Evolutionary conservation across 1,139 yeast species (phyloP), one percentile per base, ranked within the genome.

Genomic region (Hemisphaericaspora xylofermentans): DNA sequence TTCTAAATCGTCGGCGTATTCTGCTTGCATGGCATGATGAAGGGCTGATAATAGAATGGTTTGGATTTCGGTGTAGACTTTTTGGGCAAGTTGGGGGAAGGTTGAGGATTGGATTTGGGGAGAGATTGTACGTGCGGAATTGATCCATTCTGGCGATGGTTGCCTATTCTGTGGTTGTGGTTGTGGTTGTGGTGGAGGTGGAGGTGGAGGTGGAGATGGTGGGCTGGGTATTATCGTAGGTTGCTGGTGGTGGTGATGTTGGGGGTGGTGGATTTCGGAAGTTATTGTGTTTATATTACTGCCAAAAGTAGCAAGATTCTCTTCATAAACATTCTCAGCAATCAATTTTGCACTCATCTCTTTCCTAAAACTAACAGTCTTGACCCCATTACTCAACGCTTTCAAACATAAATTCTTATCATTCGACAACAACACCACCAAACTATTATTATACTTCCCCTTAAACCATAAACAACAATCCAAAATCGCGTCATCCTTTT

Each of bases 361-460:
- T 13, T 67, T 60, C 21, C 80, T 64, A 52, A 63, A 84, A 3
- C 89, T 81, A 0, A 88, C 82, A 0, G 96, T 88, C 29, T 80
- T 64, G 0, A 88, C 58, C 0, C 71, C 82, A 52, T 88, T 82
- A 1, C 82, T 61, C 40, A 89, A 65, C 0, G 96, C 95, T 57
- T 84, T 86, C 47, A 78, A 62, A 58, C 96, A 88, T 16, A 91
- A 66, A 56, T 89, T 89, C 51, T 82, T 84, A 58, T 91, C 98
- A 58, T 89, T 86, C 0, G 96, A 84, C 40, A 88, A 54, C 25
- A 87, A 60, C 4, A 88, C 75, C 4, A 84, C 84, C 38, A 88
- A 64, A 33, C 72, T 66, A 14, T 56, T 46, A 12, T 71, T 57
- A 58, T 60, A 45, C 41, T 58, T 57, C 17, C 69, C 60, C 46